Percentiles rank a stretch among this genome's conserved stretches.
Evolutionary conservation across 495 filamentous ascomycete species (phyloP).

Genomic region (Penicillium flavigenum): DNA sequence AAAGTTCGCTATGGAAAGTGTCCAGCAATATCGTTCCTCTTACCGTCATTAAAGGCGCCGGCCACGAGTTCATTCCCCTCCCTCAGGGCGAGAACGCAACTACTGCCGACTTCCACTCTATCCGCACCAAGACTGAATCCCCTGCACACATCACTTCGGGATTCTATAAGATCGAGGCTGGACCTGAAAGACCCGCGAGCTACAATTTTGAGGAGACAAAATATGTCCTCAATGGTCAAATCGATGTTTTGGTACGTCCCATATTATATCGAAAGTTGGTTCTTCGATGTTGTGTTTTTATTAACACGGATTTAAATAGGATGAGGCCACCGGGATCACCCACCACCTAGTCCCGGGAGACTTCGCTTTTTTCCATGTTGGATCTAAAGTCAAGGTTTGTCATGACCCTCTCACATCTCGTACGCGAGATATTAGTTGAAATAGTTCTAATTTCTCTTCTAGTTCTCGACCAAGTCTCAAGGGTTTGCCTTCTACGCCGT

Average conservation of each 20-base stretch:
- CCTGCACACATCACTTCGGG: conserved; percentile 33
- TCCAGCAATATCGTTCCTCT: conserved; percentile 30
- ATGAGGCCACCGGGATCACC: conserved; percentile 35
- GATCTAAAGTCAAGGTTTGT: conserved; percentile 35
- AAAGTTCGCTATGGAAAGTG: conserved; percentile 17
- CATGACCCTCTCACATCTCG: neutral
- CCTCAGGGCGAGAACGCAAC: conserved; percentile 33
- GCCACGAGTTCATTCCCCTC: conserved; percentile 32
- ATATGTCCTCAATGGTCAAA: conserved; percentile 34
- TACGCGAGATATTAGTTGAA: conserved; percentile 9
- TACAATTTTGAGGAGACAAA: conserved; percentile 36
- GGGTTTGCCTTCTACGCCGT: conserved; percentile 36
- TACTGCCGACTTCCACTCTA: conserved; percentile 34
- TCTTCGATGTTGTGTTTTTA: neutral
- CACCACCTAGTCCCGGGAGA: conserved; percentile 34
- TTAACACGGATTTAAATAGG: conserved; percentile 15
- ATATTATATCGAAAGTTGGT: neutral
- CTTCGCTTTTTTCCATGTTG: conserved; percentile 38
- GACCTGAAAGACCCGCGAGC: conserved; percentile 26
- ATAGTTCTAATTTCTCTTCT: neutral
- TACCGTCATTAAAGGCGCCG: conserved; percentile 36
- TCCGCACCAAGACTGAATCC: conserved; percentile 31
- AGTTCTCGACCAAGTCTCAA: conserved; percentile 38
- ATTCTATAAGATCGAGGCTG: conserved; percentile 37
- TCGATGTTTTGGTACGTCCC: conserved; percentile 31